Base-by-base conservation (phyloP, 768 basidiomycete species). In the Russula sp. region DNA sequence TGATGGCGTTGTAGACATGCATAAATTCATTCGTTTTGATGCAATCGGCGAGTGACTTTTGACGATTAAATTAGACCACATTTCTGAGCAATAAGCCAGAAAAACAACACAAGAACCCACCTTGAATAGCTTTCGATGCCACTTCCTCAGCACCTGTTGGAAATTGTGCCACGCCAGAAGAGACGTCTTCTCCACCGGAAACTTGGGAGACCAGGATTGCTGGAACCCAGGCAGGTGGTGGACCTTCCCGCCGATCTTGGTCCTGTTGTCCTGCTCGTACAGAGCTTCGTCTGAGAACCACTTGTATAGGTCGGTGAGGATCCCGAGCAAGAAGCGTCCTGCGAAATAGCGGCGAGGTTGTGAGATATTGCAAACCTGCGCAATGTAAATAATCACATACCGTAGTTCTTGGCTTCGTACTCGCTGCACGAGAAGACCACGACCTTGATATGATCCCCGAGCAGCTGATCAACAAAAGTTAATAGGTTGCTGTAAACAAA, bases 1-100 rank as follows among this genome's bases (percentile, higher is more conserved):
- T 83, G 73, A 98, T 90, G n/a, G 92, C 82, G 70, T 99, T 99
- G 73, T 96, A 95, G 57, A 98, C 90, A 68, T 93, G 93, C 90
- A 98, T 96, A 72, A 95, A 98, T 69, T 95, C 95, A 53, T 83
- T 83, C 2, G 93, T 88, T 68, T 86, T 81, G 63, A 98, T 87
- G 70, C 89, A 93, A 36, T 84, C 87, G 20, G 80, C 77, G 66
- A 98, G 84, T 59, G 83, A 84, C 94, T 94, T 56, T n/a, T 49
- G 18, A 25, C 16, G 18, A 47, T 16, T 10, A 25, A 34, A 11
- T 58, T 34, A 59, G 34, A 29, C 29, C 8, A 7, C 36, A 16
- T 45, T 34, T 10, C 43, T n/a, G 25, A 22, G 32, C 16, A 10
- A 34, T 14, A 32, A 9, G 18, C 6, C 6, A 13, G 22, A n/a